Evolutionary conservation across 352 stramenopile species (phyloP).

Genomic region (Phytophthora citrophthora): DNA sequence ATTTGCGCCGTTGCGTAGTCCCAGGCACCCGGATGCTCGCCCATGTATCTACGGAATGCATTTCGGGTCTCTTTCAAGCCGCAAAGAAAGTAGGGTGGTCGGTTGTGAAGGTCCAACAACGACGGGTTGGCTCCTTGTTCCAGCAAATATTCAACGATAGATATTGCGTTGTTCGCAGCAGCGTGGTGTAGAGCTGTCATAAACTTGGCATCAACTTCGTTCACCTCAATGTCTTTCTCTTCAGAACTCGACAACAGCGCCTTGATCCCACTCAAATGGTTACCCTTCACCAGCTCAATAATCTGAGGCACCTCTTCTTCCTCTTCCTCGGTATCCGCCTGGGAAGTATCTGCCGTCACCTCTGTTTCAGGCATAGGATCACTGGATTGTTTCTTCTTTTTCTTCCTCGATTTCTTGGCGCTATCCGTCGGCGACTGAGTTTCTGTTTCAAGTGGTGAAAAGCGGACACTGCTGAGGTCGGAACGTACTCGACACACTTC

Average conservation of each 20-base stretch:
- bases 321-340: slow-evolving; percentile 7
- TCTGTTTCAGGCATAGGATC: not conserved
- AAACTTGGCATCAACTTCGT: slow-evolving; percentile 61
- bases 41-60: slow-evolving; percentile 90
- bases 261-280: slow-evolving; percentile 45
- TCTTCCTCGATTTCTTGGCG: slow-evolving; percentile 37
- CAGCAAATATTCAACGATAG: slow-evolving; percentile 77
- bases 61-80: slow-evolving; percentile 90
- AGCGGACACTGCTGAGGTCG: slow-evolving; percentile 71
- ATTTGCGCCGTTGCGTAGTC: slow-evolving; percentile 80
- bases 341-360: slow-evolving; percentile 9
- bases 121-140: slow-evolving; percentile 87
- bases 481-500: slow-evolving; percentile 81
- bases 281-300: slow-evolving; percentile 49
- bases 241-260: slow-evolving; percentile 38
- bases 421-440: slow-evolving; percentile 21
- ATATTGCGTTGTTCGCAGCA: slow-evolving; percentile 48
- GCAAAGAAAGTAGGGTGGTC: slow-evolving; percentile 92
- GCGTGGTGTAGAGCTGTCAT: slow-evolving; percentile 87
- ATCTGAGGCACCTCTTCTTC: slow-evolving; percentile 41
- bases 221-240: slow-evolving; percentile 44
- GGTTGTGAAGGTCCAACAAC: slow-evolving; percentile 76
- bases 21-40: slow-evolving; percentile 79
- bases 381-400: slow-evolving; percentile 25
- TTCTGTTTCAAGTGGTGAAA: slow-evolving; percentile 54